A percentile compares a stretch with the other conserved stretches of the same genome.
These are phyloP conservation scores for Barnettozyma botsteinii DNA, from an alignment of 805 yeast species.

Conservation along the genomic window DNA sequence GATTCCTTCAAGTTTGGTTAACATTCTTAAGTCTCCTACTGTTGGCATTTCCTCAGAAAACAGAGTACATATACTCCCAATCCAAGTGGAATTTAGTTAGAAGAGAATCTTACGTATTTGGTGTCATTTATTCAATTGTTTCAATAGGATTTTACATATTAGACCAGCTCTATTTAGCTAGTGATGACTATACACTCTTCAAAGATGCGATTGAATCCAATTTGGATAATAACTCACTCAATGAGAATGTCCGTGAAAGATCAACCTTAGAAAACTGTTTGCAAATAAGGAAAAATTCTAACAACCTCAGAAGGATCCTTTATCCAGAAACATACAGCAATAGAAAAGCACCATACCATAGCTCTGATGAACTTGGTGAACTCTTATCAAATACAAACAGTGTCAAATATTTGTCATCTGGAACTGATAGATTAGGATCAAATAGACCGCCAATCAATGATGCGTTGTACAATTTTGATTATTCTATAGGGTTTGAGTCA, in stretches of 20 bases:
- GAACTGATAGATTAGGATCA: not conserved
- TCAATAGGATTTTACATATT: conserved; percentile 30
- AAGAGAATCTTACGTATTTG: conserved; percentile 35
- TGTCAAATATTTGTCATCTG: not conserved
- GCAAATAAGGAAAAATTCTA: conserved; percentile 29
- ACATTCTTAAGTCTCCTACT: conserved; percentile 31
- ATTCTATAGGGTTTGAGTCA: conserved; percentile 5
- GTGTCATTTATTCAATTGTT: conserved; percentile 17
- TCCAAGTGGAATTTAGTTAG: conserved; percentile 36
- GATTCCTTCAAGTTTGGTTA: conserved; percentile 31
- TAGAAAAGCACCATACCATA: no score
- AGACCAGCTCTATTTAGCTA: conserved; percentile 26
- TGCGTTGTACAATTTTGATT: not conserved
- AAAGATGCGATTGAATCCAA: conserved; percentile 3
- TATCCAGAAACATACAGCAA: conserved; percentile 12
- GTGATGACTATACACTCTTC: conserved; percentile 7
- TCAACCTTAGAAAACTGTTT: conserved; percentile 34
- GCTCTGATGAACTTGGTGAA: not conserved
- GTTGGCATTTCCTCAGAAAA: conserved; percentile 36
- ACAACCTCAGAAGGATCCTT: conserved; percentile 14
- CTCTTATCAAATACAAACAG: not conserved
- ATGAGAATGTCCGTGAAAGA: conserved; percentile 23
- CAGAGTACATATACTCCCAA: conserved; percentile 20
- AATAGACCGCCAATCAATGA: not conserved
- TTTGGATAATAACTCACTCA: conserved; percentile 13